Percentiles rank a stretch among this genome's conserved stretches.
Evolutionary conservation across 495 filamentous ascomycete species (phyloP).

Genomic region (Penicillium coffeae): DNA sequence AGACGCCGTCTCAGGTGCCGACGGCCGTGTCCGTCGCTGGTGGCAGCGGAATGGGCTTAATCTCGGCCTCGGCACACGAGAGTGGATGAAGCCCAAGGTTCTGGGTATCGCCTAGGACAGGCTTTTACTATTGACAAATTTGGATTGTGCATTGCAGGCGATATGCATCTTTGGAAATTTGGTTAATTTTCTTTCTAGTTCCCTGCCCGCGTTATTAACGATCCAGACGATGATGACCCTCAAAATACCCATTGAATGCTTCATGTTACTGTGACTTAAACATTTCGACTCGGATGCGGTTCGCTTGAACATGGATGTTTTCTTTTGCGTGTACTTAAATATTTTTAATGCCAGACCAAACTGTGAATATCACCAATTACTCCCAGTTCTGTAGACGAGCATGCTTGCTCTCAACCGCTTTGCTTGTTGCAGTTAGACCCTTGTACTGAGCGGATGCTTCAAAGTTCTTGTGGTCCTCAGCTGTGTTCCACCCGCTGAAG

Average conservation of each 20-base stretch:
- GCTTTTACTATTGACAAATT: background rate
- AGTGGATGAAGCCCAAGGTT: constrained; percentile 87
- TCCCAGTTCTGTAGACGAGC: constrained; percentile 17
- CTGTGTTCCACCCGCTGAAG: constrained; percentile 46
- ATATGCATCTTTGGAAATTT: background rate
- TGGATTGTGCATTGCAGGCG: constrained; percentile 4
- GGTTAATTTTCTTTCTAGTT: background rate
- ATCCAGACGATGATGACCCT: background rate
- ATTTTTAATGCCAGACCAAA: background rate
- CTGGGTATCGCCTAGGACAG: constrained; percentile 30
- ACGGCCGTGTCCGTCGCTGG: constrained; percentile 71
- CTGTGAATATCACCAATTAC: constrained; percentile 5
- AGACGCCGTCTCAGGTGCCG: constrained; percentile 61
- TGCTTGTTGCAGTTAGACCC: too few species aligned
- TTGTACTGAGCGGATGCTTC: too few species aligned
- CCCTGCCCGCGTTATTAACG: background rate
- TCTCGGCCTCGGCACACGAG: constrained; percentile 76
- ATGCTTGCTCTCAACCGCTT: constrained; percentile 52
- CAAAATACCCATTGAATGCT: background rate
- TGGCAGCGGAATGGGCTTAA: constrained; percentile 90
- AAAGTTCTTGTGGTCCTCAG: constrained; percentile 44
- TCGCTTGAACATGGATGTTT: background rate
- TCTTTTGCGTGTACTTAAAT: too few species aligned
- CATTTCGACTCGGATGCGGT: background rate
- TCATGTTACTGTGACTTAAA: background rate